Conservation (phyloP, 495 filamentous ascomycete genomes). For the Zalerion maritima region DNA sequence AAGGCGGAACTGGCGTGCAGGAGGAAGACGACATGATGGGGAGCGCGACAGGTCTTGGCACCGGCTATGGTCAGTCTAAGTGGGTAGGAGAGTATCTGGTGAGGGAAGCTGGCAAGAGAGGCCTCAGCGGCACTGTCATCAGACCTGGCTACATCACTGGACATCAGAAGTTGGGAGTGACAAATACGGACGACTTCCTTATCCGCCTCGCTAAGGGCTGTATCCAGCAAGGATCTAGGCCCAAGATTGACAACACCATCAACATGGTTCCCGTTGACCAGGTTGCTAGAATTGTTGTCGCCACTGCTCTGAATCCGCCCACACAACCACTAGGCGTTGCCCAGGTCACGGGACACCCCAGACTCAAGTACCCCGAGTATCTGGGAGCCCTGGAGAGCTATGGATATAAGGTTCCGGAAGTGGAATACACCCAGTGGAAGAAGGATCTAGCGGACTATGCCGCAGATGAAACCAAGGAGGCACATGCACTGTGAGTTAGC, state of each 20-base stretch:
- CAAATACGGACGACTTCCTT: slow-evolving; percentile 85
- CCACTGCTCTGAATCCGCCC: slow-evolving; percentile 47
- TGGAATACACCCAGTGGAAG: slow-evolving; percentile 46
- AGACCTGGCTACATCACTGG: slow-evolving; percentile 81
- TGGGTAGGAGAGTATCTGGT: slow-evolving; percentile 73
- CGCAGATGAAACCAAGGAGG: slow-evolving; percentile 1
- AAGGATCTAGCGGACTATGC: slow-evolving; percentile 2
- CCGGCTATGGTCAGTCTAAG: slow-evolving; percentile 88
- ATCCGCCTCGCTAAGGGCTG: slow-evolving; percentile 82
- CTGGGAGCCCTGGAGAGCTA: slow-evolving; percentile 55
- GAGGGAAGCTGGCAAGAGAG: slow-evolving; percentile 62
- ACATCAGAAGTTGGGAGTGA: slow-evolving; percentile 54
- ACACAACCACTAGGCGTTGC: slow-evolving; percentile 38
- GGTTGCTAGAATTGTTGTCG: slow-evolving; percentile 65
- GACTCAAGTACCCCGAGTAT: slow-evolving; percentile 67
- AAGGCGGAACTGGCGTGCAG: slow-evolving; percentile 27
- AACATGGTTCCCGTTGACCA: slow-evolving; percentile 85
- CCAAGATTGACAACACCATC: slow-evolving; percentile 72
- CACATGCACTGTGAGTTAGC: slow-evolving; percentile 15
- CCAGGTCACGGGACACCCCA: slow-evolving; percentile 72
- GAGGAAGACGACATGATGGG: slow-evolving; percentile 32
- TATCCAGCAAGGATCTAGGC: slow-evolving; percentile 58
- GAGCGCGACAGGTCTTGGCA: slow-evolving; percentile 33
- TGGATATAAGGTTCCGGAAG: slow-evolving; percentile 59
- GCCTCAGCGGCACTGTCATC: slow-evolving; percentile 60